A percentile compares a stretch with the other conserved stretches of the same genome.
phyloP scores from a whole-genome alignment of 2,329 filamentous ascomycete genomes.

The Colletotrichum plurivorum region DNA sequence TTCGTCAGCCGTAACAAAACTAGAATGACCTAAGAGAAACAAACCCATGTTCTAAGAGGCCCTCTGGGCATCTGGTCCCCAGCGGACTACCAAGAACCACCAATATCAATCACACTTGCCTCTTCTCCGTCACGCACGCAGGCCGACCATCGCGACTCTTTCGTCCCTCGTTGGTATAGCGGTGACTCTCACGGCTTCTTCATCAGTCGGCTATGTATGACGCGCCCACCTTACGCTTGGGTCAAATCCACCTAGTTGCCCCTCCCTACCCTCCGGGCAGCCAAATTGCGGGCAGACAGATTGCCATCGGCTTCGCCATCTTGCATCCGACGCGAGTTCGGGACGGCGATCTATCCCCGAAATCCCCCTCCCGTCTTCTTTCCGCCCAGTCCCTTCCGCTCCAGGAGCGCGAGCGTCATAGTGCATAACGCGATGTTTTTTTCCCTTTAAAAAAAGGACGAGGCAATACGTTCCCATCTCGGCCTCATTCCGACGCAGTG shows the following conservation, averaged over 20 bases:
- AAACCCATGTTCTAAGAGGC: no score
- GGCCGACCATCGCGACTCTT: not conserved
- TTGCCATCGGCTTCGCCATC: constrained; percentile 2
- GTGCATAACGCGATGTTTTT: no score
- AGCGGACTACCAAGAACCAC: no score
- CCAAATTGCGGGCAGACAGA: constrained; percentile 24
- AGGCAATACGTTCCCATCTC: constrained; percentile 22
- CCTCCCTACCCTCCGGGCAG: constrained; percentile 5
- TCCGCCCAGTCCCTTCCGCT: no score
- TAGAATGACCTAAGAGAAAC: no score
- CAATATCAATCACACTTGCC: no score
- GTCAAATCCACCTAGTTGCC: not conserved
- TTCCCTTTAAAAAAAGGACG: not conserved
- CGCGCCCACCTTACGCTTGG: not conserved
- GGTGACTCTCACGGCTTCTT: not conserved
- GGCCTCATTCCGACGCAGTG: constrained; percentile 37
- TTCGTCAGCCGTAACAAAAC: no score
- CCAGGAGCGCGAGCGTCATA: no score
- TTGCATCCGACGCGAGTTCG: constrained; percentile 5
- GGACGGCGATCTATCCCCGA: no score
- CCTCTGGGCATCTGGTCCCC: no score
- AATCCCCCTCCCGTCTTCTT: no score
- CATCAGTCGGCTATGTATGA: not conserved
- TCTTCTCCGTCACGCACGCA: no score
- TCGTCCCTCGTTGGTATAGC: not conserved